Base-by-base conservation (phyloP, 768 basidiomycete genomes). In the Termitomyces sp. region DNA sequence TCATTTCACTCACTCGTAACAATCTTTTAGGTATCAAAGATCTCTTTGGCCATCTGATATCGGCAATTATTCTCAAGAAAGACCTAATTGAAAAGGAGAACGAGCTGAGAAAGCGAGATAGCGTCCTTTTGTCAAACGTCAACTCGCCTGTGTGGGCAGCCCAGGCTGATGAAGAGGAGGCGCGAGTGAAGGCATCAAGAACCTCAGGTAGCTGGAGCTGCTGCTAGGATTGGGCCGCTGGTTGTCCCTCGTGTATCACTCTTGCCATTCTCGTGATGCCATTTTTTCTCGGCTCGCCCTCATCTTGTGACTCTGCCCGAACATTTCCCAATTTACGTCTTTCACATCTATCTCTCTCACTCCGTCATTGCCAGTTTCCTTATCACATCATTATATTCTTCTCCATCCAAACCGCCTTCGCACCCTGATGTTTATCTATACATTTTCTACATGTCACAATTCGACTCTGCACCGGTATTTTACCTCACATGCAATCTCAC, bases 71-170 rank as follows among this genome's bases (percentile, higher is more conserved):
- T 58, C 71, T 80, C 62, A 81, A 82, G 65, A 89, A 88, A 69
- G 90, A 90, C 65, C 72, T 74, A 51, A 93, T 95, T 64, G 92
- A 94, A 70, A 77, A 76, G 62, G 90, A 94, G 68, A 90, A 92
- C 65, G 85, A 88, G 63, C 69, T 87, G 56, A 84, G 87, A 72
- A 87, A 86, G 68, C 83, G 90, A 54, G 88, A 94, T 68, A 94
- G 92, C 70, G 87, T 97, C 56, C 82, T 90, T 71, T 75, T 96
- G 59, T 79, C 85, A 29, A 78, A 81, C 55, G 69, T 78, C 39
- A 78, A 75, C 56, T 78, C 87, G 33, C 90, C 90, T 5, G 77
- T 82, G 16, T 92, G 90, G 90, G 81, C 84, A 50, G 87, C 86
- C 13, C 87, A 90, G 68, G 88, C 90, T 24, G 89, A 89, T 56